Conservation (phyloP, 441 rosid genomes). For the Sinapis alba region DNA sequence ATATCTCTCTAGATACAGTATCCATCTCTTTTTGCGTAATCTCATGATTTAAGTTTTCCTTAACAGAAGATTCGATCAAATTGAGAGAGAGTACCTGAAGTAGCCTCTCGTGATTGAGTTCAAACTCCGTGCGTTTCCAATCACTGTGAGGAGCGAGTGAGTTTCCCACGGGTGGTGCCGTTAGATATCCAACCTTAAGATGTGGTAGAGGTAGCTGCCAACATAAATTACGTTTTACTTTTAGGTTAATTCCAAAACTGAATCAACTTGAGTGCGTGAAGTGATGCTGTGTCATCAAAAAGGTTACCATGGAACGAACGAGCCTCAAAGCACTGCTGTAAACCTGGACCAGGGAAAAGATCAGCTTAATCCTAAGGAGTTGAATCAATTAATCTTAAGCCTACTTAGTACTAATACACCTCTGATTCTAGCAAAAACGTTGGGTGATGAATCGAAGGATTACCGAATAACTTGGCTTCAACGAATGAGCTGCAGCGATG, state of each 20-base stretch:
- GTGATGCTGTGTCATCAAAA: slow-evolving; percentile 6
- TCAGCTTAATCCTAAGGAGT: slow-evolving; percentile 11
- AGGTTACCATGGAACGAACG: slow-evolving; percentile 86
- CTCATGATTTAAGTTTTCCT: not conserved
- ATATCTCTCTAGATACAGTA: not conserved
- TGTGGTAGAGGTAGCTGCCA: slow-evolving; percentile 89
- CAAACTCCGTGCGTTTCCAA: slow-evolving; percentile 82
- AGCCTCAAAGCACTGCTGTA: slow-evolving; percentile 98
- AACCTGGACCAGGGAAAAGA: slow-evolving; percentile 54
- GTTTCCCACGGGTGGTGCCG: slow-evolving; percentile 79
- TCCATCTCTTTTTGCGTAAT: not conserved
- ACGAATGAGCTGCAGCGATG: slow-evolving; percentile 97
- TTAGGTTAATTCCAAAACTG: not conserved
- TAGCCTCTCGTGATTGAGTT: slow-evolving; percentile 85
- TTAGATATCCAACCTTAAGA: slow-evolving; percentile 86
- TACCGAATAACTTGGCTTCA: slow-evolving; percentile 97
- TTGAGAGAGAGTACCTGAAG: slow-evolving; percentile 61
- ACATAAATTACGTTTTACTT: slow-evolving; percentile 14
- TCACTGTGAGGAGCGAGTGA: slow-evolving; percentile 83
- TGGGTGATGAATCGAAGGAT: slow-evolving; percentile 16
- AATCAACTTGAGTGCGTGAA: slow-evolving; percentile 19
- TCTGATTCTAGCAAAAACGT: not conserved
- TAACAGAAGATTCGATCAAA: not conserved
- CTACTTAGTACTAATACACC: not conserved
- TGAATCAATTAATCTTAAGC: not conserved